A percentile compares a stretch with the other conserved stretches of the same genome.
phyloP scores from a whole-genome alignment of 164 flowering plant genomes.

The Kalanchoe fedtschenkoi region DNA sequence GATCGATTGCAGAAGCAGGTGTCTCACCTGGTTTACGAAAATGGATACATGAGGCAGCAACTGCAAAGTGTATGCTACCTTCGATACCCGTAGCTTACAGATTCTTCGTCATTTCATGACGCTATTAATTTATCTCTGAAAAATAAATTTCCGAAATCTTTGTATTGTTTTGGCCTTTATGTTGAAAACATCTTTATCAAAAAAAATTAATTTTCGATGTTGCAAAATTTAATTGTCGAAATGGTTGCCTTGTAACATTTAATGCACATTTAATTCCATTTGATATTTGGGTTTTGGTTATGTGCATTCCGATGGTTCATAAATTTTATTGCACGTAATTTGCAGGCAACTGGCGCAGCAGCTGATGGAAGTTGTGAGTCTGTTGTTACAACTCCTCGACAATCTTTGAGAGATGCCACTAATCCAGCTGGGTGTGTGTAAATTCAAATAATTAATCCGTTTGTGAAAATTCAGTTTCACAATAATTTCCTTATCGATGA shows the following conservation, averaged over 20 bases:
- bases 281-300: too few relatives aligned
- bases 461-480: not conserved
- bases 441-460: not conserved
- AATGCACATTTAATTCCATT: not conserved
- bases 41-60: conserved; percentile 73
- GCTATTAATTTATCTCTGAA: too few relatives aligned
- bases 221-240: not conserved
- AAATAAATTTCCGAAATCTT: too few relatives aligned
- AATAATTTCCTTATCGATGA: not conserved
- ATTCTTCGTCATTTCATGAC: not conserved
- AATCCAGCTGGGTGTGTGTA: conserved; percentile 69
- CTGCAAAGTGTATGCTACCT: conserved; percentile 31
- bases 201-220: too few relatives aligned
- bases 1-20: conserved; percentile 80
- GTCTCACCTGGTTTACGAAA: conserved; percentile 70
- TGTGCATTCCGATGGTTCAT: not conserved
- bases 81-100: not conserved
- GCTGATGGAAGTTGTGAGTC: conserved; percentile 75
- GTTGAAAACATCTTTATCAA: too few relatives aligned
- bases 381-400: conserved; percentile 69
- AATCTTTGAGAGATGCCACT: conserved; percentile 52
- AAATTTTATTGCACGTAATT: not conserved
- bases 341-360: conserved; percentile 34
- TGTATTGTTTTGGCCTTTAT: too few relatives aligned
- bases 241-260: not conserved